Evolutionary conservation across 495 filamentous ascomycete species (phyloP).

Genomic region (Penicillium alfredii): DNA sequence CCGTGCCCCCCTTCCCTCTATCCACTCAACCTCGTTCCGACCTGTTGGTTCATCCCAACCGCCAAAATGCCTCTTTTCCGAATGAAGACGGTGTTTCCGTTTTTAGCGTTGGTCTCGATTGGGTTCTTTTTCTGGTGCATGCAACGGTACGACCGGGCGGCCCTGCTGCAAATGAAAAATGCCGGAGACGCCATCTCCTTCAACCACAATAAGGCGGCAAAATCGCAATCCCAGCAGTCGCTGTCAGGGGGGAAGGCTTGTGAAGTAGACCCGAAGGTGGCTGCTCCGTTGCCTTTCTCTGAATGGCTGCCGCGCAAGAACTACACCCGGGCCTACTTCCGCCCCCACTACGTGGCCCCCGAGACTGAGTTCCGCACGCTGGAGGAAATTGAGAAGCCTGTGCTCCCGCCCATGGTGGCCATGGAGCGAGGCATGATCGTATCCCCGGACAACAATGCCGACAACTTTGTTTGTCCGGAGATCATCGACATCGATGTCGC

Average conservation of each 20-base stretch:
- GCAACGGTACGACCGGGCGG: constrained; percentile 40
- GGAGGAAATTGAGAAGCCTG: constrained; percentile 36
- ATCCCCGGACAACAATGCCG: constrained; percentile 32
- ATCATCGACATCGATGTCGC: constrained; percentile 43
- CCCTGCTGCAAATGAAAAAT: constrained; percentile 38
- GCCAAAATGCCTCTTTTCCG: constrained; percentile 43
- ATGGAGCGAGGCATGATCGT: constrained; percentile 45
- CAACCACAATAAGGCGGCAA: constrained; percentile 11
- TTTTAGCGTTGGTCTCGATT: constrained; percentile 40
- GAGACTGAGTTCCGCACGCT: constrained; percentile 38
- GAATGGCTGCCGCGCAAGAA: constrained; percentile 47
- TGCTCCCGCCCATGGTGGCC: constrained; percentile 40
- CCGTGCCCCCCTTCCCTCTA: too few relatives aligned
- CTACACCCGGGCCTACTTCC: constrained; percentile 44
- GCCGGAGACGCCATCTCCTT: constrained; percentile 24
- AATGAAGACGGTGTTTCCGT: constrained; percentile 41
- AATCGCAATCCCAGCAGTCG: constrained; percentile 17
- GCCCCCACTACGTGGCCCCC: constrained; percentile 34
- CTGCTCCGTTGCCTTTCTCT: constrained; percentile 36
- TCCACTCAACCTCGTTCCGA: too few relatives aligned
- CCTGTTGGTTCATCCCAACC: constrained; percentile 33
- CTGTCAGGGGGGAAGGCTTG: constrained; percentile 19
- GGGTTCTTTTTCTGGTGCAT: constrained; percentile 44
- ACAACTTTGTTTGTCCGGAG: constrained; percentile 39
- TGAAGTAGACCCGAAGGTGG: constrained; percentile 33